Base-by-base conservation (phyloP, 2,329 filamentous ascomycete species). In the Xylaria sp. region DNA sequence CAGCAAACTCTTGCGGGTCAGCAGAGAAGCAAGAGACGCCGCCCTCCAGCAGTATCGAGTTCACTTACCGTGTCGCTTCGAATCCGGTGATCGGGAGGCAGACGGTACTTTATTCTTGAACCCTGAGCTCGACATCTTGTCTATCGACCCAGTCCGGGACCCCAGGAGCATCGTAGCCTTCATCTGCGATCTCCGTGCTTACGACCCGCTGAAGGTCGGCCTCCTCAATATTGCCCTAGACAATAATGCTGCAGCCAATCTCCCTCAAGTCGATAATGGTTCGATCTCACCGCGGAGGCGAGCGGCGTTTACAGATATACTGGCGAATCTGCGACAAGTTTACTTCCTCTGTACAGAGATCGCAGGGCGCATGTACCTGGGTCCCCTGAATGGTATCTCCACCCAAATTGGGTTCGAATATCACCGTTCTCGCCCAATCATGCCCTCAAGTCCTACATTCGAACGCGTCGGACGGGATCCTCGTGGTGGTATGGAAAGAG, bases 371-470 rank as follows among this genome's bases (percentile, higher is more conserved):
- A 19, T 42, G 9, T 54, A 60, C n/a, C 14, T 54, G 11, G 61
- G 61, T 12, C 37, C 19, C 35, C 40, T 19, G 14, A 33, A 38
- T 19, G 57, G 47, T 6, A 61, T 57, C 37, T 37, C 33, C 17
- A 47, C 46, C 25, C 21, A 51, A 28, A 50, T 19, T 4, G 35
- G 54, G 2, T 61, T 40, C 31, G 62, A 65, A 19, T 46, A 58
- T 17, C 58, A 65, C 40, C 58, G 50, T 12, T 61, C 58, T 54
- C 53, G 58, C 15, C 62, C 62, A 2, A 62, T 65, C 28, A 58
- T 65, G 37, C 47, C 58, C 2, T 14, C 17, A 2, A 56, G 42
- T 35, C 43, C 58, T 21, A 28, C 54, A 2, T 65, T 65, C 50
- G 62, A 65, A n/a, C 40, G 58, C 15, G 4, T 62, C 33, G 19